Base-by-base conservation (phyloP, 1,284 basidiomycete species). In the Singerocomus rubriflavus region DNA sequence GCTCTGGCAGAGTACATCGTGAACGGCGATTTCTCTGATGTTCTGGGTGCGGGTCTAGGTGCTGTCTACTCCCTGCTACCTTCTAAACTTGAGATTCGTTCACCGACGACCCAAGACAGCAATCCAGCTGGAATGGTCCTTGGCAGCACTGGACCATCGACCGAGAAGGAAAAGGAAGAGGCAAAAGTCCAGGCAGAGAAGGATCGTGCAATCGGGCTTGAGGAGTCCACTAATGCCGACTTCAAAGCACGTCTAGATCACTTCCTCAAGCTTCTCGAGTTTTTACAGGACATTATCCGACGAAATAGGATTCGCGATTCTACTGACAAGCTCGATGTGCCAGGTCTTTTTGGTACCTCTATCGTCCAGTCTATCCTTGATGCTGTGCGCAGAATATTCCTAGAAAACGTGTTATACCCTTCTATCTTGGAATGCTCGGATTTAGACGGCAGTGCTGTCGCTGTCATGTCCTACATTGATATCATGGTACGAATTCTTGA, bases 381-480 rank as follows among this genome's bases (percentile, higher is more conserved):
- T 53, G 85, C 91, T 6, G 82, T 96, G 11, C 84, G 88, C 44
- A 79, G 82, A n/a, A 88, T 91, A 36, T 97, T 97, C 69, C 73
- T 98, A 27, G 90, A 95, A 70, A 96, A 95, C 61, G 88, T 98
- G 26, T 73, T 98, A 30, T 97, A 97, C 65, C 93, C 95, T 0
- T 92, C 93, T 6, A 82, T 99, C 44, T 77, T 98, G 44, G 95
- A 98, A 65, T 97, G 93, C 69, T 95, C 93, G 1, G 90, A 93
- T 55, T 67, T 76, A 6, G 95, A 99, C 68, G 95, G 95, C 25
- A 97, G 93, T 57, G 91, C 94, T 0, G 89, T 97, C 1, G 96
- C 96, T 2, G 93, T 98, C 46, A 87, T 98, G 80, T 93, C 89
- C n/a, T 98, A 99, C 63, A 85, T 98, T 54, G 92, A 98, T 54